Evolutionary conservation across 257 asterid species (phyloP), one percentile per base, ranked within the genome.

Genomic region (Apocynum venetum): DNA sequence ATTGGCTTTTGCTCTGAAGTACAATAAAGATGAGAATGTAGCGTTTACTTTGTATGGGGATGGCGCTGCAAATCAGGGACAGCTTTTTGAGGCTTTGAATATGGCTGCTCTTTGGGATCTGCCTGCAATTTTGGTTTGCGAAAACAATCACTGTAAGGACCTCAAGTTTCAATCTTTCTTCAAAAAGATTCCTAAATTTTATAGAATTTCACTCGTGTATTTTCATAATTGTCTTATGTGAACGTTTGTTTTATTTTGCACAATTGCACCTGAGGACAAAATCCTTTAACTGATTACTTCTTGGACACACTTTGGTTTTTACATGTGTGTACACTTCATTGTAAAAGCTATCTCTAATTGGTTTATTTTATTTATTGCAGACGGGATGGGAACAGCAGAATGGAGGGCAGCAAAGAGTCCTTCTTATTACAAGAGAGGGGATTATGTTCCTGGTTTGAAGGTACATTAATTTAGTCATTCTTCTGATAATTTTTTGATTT

Each of bases 321-420:
- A n/a, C 48, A 25, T 11, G 17, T 76, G 11, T 43, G 20, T 40
- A 41, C 12, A 0, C 13, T 17, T 10, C 20, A 6, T 1, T 15
- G 51, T 43, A 53, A 17, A n/a, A 69, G 40, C 52, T 60, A 74
- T 69, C 60, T 73, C 81, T 49, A 73, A 72, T 77, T 59, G 71
- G 78, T 49, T 61, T 76, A 75, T 79, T 79, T 72, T 76, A 76
- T 78, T 80, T 72, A 52, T 57, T 71, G 80, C 89, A 95, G 99
- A 95, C 86, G 99, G 99, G 75, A 95, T 95, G 99, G 99, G 99
- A 44, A 95, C 98, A 35, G 99, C 99, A 78, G 98, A 91, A 79
- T 95, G 99, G 99, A 93, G 98, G 85, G 96, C 99, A 48, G 98
- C 99, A 11, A 95, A 95, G 86, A 93, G 96, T 82, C 97, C 99